These are phyloP conservation scores for Pythium rishiriense DNA, from an alignment of 352 stramenopile species.

Conservation along the genomic window DNA sequence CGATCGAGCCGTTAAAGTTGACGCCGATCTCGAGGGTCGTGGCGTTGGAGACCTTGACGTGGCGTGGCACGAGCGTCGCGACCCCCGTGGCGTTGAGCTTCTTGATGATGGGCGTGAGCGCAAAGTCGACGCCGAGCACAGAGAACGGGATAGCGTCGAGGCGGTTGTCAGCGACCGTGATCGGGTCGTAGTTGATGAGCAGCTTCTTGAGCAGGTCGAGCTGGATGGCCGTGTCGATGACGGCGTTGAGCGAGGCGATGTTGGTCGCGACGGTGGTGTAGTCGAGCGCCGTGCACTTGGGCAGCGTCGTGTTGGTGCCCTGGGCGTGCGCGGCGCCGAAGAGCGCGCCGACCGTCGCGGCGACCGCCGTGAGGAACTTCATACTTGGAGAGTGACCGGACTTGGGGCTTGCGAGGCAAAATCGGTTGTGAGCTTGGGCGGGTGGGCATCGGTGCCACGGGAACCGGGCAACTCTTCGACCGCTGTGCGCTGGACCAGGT, in stretches of 20 bases:
- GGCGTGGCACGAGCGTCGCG: constrained; percentile 38
- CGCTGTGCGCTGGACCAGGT: background rate
- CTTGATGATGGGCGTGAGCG: constrained; percentile 52
- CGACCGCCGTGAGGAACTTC: constrained; percentile 42
- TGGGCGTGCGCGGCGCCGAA: constrained; percentile 26
- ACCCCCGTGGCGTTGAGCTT: constrained; percentile 45
- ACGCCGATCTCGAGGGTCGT: constrained; percentile 41
- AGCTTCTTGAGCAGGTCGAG: constrained; percentile 28
- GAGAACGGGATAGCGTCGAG: constrained; percentile 43
- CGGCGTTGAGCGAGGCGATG: constrained; percentile 48
- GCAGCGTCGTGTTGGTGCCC: constrained; percentile 9
- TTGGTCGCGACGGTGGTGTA: constrained; percentile 44
- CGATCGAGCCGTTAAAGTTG: constrained; percentile 43
- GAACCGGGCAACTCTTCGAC: background rate
- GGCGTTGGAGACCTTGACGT: constrained; percentile 44
- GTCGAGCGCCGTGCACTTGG: constrained; percentile 38
- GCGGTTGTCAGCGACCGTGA: constrained; percentile 41
- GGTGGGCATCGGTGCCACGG: background rate
- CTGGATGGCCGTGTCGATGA: constrained; percentile 36
- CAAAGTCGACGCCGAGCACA: constrained; percentile 49
- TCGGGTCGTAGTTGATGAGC: constrained; percentile 31
- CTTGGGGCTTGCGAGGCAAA: constrained; percentile 4
- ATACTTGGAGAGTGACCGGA: constrained; percentile 20
- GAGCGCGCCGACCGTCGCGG: constrained; percentile 17
- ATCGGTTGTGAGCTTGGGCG: constrained; percentile 9